These are phyloP conservation scores for Heterococcus sp. DNA, from an alignment of 108 stramenopile genomes.

Conservation along the genomic window DNA sequence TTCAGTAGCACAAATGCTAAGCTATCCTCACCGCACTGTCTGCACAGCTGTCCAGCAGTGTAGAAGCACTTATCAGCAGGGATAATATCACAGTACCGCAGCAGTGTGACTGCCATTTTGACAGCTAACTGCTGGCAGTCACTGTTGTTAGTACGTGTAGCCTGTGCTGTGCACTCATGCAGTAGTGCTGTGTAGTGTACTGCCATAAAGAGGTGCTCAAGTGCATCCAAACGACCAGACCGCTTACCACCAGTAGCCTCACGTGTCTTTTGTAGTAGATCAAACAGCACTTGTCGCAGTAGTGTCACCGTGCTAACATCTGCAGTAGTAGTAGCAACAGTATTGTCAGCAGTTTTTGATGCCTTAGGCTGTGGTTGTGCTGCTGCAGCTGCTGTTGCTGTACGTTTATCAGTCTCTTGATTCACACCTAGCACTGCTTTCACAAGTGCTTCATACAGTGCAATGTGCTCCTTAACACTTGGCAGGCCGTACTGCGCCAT, in stretches of 20 bases:
- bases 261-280: conserved; percentile 6
- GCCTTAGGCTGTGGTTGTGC: conserved; percentile 3
- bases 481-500: not conserved
- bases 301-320: no score
- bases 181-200: conserved; percentile 51
- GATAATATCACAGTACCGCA: conserved; percentile 60
- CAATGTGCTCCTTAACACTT: not conserved
- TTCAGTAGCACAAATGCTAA: conserved; percentile 68
- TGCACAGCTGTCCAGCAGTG: conserved; percentile 51
- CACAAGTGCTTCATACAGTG: conserved; percentile 42
- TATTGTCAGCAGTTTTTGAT: not conserved
- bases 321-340: no score
- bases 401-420: not conserved
- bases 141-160: no score
- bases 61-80: conserved; percentile 65
- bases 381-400: no score
- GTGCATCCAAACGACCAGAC: not conserved
- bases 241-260: conserved; percentile 1
- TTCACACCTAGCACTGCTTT: conserved; percentile 26
- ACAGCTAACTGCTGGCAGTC: conserved; percentile 51
- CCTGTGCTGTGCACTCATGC: conserved; percentile 11
- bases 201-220: conserved; percentile 61
- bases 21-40: conserved; percentile 50
- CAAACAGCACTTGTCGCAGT: conserved; percentile 56
- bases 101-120: conserved; percentile 52